These are phyloP conservation scores for Suillus lakei DNA, from an alignment of 768 basidiomycete genomes.

Conservation along the genomic window DNA sequence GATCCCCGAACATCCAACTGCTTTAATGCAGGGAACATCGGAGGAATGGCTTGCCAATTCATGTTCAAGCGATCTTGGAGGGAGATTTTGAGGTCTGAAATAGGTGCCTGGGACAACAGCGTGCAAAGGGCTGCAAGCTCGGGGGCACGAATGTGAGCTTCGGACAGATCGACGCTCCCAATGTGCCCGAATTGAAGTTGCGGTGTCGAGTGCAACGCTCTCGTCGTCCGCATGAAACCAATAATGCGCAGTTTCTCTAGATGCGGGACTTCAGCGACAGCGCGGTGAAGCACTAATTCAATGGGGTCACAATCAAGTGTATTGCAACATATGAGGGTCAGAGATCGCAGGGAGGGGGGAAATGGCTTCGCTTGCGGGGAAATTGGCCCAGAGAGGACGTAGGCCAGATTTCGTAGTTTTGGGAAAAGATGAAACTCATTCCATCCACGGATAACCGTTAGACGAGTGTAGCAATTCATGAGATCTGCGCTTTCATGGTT, in stretches of 20 bases:
- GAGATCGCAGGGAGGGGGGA: conserved; percentile 10
- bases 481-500: not conserved
- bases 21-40: conserved; percentile 7
- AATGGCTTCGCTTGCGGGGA: conserved; percentile 8
- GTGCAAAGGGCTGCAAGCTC: conserved; percentile 2
- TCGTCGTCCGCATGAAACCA: not conserved
- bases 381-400: conserved; percentile 8
- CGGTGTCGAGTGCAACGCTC: not conserved
- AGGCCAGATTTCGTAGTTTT: conserved; percentile 6
- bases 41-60: conserved; percentile 4
- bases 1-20: conserved; percentile 10
- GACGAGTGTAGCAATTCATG: conserved; percentile 3
- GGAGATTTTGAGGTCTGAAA: conserved; percentile 5
- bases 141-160: conserved; percentile 2
- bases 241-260: conserved; percentile 1
- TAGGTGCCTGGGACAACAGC: conserved; percentile 1
- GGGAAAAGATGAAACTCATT: conserved; percentile 7
- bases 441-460: conserved; percentile 8
- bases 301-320: conserved; percentile 4
- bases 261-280: not conserved
- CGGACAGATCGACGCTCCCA: conserved; percentile 5
- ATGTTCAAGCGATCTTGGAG: conserved; percentile 6
- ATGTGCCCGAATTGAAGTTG: not conserved
- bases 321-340: conserved; percentile 6
- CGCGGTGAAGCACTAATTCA: conserved; percentile 1